phyloP scores from a whole-genome alignment of 2,329 filamentous ascomycete species.

The Coniochaeta sp. region DNA sequence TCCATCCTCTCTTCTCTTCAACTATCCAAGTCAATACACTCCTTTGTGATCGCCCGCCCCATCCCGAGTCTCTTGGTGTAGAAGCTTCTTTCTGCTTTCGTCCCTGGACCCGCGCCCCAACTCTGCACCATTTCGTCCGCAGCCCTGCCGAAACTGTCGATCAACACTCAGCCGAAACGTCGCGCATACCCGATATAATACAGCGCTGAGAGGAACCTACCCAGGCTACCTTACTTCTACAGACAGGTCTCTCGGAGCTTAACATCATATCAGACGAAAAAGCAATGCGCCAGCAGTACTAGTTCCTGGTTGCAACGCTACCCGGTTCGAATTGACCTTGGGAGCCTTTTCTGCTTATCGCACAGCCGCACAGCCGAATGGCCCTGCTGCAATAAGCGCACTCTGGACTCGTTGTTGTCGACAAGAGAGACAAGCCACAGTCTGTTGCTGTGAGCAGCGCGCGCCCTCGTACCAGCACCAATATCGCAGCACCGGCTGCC shows the following conservation, averaged over 20 bases:
- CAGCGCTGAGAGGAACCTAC: too few species aligned
- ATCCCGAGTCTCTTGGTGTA: not conserved
- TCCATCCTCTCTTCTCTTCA: not conserved
- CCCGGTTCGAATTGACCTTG: not conserved
- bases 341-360: not conserved
- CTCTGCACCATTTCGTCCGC: not conserved
- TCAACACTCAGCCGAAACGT: slow-evolving; percentile 29
- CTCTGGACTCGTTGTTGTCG: not conserved
- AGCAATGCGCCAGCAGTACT: slow-evolving; percentile 6
- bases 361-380: not conserved
- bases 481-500: not conserved
- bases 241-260: slow-evolving; percentile 2
- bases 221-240: not conserved
- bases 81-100: not conserved
- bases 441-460: not conserved
- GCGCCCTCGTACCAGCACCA: not conserved
- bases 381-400: not conserved
- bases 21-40: not conserved
- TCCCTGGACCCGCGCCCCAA: not conserved
- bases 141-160: slow-evolving; percentile 26
- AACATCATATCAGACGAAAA: not conserved
- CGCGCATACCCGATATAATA: not conserved
- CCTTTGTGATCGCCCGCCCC: not conserved
- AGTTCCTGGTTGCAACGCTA: not conserved
- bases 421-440: not conserved